Evolutionary conservation across 768 basidiomycete genomes (phyloP), one percentile per base, ranked within the genome.

Genomic region (Mycena pura): DNA sequence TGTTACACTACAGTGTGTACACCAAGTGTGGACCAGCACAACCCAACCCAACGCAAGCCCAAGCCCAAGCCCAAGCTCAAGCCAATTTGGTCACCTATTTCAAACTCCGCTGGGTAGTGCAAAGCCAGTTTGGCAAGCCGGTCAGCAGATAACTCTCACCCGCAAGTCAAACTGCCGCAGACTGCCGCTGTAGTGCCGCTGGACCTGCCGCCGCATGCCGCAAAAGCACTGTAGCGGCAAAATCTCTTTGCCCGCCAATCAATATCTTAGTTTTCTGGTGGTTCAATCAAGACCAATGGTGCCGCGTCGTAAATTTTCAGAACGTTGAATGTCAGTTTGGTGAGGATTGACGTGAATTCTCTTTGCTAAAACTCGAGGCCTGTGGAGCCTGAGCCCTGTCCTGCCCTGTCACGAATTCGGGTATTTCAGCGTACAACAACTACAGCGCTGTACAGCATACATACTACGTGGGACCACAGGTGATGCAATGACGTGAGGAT

Each of bases 401-500:
- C 31, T 34, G 48, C 48, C 48, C 36, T 49, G 48, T 49, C 48
- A 49, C 48, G 48, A 32, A 47, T 48, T 48, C 47, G 47, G 47
- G 49, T 50, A 50, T 50, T 50, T 50, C 49, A 38, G 49, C 49
- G 49, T 50, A 50, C 49, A 39, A 50, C 34, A 32, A 38, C 47
- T 48, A 32, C n/a, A n/a, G n/a, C n/a, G n/a, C n/a, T n/a, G n/a
- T n/a, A n/a, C n/a, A n/a, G n/a, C n/a, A n/a, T n/a, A n/a, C 49
- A 36, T 38, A 38, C 34, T 50, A 50, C 49, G 49, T 50, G 49
- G 49, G 49, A 38, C 49, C 36, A 50, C 34, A 50, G 49, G 49
- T 36, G 49, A 50, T 50, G 34, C 49, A 50, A 50, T 38, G 34
- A 38, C 49, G 34, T 50, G 49, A 50, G 34, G 49, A 50, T 50